A percentile compares a stretch with the other conserved stretches of the same genome.
These are phyloP conservation scores for Massariosphaeria phaeospora DNA, from an alignment of 495 filamentous ascomycete genomes.

Conservation along the genomic window DNA sequence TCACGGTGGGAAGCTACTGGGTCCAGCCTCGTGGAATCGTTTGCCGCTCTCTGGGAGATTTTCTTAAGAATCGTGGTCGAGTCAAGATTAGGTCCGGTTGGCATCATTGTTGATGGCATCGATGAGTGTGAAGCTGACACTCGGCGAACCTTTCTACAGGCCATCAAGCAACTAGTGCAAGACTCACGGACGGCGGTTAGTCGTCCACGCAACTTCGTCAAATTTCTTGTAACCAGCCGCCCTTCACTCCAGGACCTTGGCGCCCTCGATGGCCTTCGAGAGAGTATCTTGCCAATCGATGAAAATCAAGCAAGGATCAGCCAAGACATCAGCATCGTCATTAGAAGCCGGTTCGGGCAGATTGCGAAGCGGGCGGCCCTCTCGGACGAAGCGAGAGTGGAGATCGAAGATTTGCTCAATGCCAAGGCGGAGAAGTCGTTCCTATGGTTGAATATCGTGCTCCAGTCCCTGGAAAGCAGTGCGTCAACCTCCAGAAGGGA, in stretches of 20 bases:
- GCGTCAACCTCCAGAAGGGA: conserved; percentile 1
- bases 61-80: conserved; percentile 16
- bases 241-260: conserved; percentile 2
- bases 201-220: conserved; percentile 11
- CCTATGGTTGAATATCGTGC: conserved; percentile 22
- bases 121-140: conserved; percentile 29
- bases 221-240: conserved; percentile 27
- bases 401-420: conserved; percentile 14
- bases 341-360: conserved; percentile 1
- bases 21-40: conserved; percentile 5
- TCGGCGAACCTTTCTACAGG: conserved; percentile 2
- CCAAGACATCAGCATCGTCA: conserved; percentile 21
- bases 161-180: conserved; percentile 10
- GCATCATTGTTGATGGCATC: conserved; percentile 27
- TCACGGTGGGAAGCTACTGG: conserved; percentile 13
- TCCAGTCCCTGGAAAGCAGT: conserved; percentile 5
- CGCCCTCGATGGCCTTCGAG: neutral
- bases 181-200: neutral
- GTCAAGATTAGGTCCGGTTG: conserved; percentile 2
- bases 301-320: conserved; percentile 4
- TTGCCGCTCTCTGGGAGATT: conserved; percentile 24
- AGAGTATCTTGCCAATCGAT: conserved; percentile 15
- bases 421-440: conserved; percentile 15
- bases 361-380: conserved; percentile 6
- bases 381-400: neutral